A percentile compares a stretch with the other conserved stretches of the same genome.
These are phyloP conservation scores for Chloranthus sessilifolius DNA, from an alignment of 164 flowering plant genomes.

Conservation along the genomic window DNA sequence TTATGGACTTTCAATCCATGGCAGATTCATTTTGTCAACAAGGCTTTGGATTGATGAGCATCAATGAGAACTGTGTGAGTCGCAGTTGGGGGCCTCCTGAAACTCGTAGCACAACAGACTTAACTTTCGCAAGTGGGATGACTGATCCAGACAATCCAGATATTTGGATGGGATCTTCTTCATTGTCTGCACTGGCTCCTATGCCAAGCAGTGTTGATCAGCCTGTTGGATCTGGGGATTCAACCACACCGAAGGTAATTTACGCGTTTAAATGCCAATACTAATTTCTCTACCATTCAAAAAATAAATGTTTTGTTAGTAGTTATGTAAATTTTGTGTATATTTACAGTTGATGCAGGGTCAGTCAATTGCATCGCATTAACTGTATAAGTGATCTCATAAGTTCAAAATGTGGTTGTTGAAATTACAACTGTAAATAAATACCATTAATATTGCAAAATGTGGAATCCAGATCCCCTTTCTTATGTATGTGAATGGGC, in stretches of 20 bases:
- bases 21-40: conserved; percentile 55
- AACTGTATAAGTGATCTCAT: too few relatives aligned
- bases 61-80: conserved; percentile 31
- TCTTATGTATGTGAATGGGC: too few relatives aligned
- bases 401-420: too few relatives aligned
- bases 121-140: conserved; percentile 12
- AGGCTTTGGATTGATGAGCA: conserved; percentile 66
- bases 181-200: conserved; percentile 28
- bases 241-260: conserved; percentile 44
- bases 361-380: too few relatives aligned
- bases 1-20: conserved; percentile 37
- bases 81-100: conserved; percentile 27
- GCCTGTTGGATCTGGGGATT: conserved; percentile 21
- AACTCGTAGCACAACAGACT: conserved; percentile 22
- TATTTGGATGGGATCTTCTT: conserved; percentile 38
- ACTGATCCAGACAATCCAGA: conserved; percentile 19
- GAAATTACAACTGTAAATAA: too few relatives aligned
- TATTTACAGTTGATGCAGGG: too few relatives aligned
- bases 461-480: too few relatives aligned
- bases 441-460: too few relatives aligned
- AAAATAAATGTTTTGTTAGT: too few relatives aligned
- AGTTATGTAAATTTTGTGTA: too few relatives aligned
- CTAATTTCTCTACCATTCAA: background rate
- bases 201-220: conserved; percentile 26
- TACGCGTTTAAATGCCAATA: conserved; percentile 7